Percentiles rank a stretch among this genome's conserved stretches.
Conservation (phyloP, 108 stramenopile species). For the Pseudonitzschia multiseries region DNA sequence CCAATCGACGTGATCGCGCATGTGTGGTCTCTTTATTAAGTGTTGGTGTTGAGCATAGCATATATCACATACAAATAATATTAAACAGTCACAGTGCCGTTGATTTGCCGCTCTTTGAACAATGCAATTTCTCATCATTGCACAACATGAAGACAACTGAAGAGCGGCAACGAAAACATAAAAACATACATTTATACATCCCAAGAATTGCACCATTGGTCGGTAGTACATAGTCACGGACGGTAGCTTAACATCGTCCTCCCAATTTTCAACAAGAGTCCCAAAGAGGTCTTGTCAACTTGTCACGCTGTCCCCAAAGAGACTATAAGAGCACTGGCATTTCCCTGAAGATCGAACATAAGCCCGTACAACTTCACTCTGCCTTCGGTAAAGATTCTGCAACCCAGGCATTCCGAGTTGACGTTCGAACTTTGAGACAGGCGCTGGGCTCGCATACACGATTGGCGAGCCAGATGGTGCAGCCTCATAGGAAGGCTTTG, state of each 20-base stretch:
- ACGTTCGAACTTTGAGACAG: slow-evolving; percentile 70
- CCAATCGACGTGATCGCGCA: slow-evolving; percentile 8
- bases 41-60: background rate
- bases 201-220: slow-evolving; percentile 7
- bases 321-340: slow-evolving; percentile 29
- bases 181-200: background rate
- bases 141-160: background rate
- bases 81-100: background rate
- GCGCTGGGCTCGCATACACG: slow-evolving; percentile 80
- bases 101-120: background rate
- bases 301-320: slow-evolving; percentile 39
- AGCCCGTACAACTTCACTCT: slow-evolving; percentile 48
- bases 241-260: slow-evolving; percentile 40
- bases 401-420: slow-evolving; percentile 72
- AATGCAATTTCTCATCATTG: background rate
- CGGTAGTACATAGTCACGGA: slow-evolving; percentile 9
- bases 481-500: slow-evolving; percentile 23
- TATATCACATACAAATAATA: background rate
- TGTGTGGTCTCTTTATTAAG: background rate
- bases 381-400: slow-evolving; percentile 72
- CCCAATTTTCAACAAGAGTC: slow-evolving; percentile 1
- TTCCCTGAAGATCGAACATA: slow-evolving; percentile 31
- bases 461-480: slow-evolving; percentile 60
- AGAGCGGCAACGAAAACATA: slow-evolving; percentile 1
- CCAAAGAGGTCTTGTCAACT: background rate